Percentiles rank a stretch among this genome's conserved stretches.
These are phyloP conservation scores for Alternaria infectoria DNA, from an alignment of 2,329 filamentous ascomycete species.

Conservation along the genomic window DNA sequence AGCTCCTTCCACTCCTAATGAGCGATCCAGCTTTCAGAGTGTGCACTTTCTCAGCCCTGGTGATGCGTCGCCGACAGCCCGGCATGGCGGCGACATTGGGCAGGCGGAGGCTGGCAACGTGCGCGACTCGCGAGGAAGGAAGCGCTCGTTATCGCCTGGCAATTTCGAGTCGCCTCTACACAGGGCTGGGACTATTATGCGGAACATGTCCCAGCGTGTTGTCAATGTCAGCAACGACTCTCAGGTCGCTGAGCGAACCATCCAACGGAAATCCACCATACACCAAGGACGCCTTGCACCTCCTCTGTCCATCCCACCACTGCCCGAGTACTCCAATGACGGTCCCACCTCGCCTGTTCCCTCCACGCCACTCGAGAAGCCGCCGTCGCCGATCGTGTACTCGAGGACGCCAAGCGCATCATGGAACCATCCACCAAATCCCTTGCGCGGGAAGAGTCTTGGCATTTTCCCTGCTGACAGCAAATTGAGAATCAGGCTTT, in stretches of 20 bases:
- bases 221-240: slow-evolving; percentile 96
- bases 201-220: slow-evolving; percentile 91
- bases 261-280: slow-evolving; percentile 67
- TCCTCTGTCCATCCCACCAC: slow-evolving; percentile 58
- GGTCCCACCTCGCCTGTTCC: slow-evolving; percentile 40
- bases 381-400: slow-evolving; percentile 38
- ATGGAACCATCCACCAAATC: slow-evolving; percentile 65
- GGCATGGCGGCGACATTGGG: slow-evolving; percentile 66
- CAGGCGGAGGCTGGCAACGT: slow-evolving; percentile 61
- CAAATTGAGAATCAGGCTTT: slow-evolving; percentile 73
- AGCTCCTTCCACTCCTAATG: slow-evolving; percentile 46
- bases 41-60: slow-evolving; percentile 59
- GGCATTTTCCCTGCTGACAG: slow-evolving; percentile 85
- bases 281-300: slow-evolving; percentile 60
- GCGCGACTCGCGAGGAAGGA: slow-evolving; percentile 52
- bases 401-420: slow-evolving; percentile 47
- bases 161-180: slow-evolving; percentile 55
- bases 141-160: slow-evolving; percentile 55
- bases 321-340: slow-evolving; percentile 59
- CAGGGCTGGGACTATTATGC: slow-evolving; percentile 59
- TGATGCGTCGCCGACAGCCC: slow-evolving; percentile 51
- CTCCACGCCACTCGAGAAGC: slow-evolving; percentile 47
- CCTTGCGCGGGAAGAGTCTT: slow-evolving; percentile 82
- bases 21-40: slow-evolving; percentile 59
- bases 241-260: slow-evolving; percentile 77